Evolutionary conservation across 805 yeast species (phyloP).

Genomic region (Pichia membranifaciens): DNA sequence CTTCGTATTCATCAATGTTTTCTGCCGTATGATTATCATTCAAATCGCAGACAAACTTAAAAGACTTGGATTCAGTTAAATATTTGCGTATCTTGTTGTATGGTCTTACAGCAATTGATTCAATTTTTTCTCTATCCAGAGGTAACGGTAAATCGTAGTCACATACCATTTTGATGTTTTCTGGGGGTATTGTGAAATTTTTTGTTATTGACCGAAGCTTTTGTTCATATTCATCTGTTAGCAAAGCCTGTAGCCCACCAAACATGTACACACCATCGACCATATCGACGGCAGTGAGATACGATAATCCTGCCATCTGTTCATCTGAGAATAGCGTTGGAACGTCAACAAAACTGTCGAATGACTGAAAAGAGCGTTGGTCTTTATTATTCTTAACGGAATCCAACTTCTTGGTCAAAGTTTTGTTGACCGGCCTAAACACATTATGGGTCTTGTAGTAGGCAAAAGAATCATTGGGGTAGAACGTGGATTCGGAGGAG

Average conservation of each 20-base stretch:
- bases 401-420: background rate
- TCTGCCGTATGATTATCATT: background rate
- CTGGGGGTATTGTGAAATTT: conserved; percentile 29
- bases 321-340: conserved; percentile 35
- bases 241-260: conserved; percentile 39
- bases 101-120: conserved; percentile 37
- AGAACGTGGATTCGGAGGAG: background rate
- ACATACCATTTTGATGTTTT: conserved; percentile 27
- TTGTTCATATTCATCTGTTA: conserved; percentile 21
- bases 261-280: conserved; percentile 34
- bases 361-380: conserved; percentile 16
- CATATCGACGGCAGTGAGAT: conserved; percentile 39
- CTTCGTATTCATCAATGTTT: background rate
- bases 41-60: conserved; percentile 22
- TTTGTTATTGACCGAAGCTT: conserved; percentile 26
- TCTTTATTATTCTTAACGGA: background rate
- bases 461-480: conserved; percentile 3
- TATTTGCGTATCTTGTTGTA: conserved; percentile 34
- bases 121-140: conserved; percentile 34
- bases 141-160: conserved; percentile 42
- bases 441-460: conserved; percentile 12
- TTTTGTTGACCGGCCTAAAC: conserved; percentile 7
- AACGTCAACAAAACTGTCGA: conserved; percentile 21
- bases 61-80: conserved; percentile 36
- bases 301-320: conserved; percentile 38